Evolutionary conservation across 2,329 filamentous ascomycete genomes (phyloP).

Genomic region (Hymenotorrendiella dingleyae): DNA sequence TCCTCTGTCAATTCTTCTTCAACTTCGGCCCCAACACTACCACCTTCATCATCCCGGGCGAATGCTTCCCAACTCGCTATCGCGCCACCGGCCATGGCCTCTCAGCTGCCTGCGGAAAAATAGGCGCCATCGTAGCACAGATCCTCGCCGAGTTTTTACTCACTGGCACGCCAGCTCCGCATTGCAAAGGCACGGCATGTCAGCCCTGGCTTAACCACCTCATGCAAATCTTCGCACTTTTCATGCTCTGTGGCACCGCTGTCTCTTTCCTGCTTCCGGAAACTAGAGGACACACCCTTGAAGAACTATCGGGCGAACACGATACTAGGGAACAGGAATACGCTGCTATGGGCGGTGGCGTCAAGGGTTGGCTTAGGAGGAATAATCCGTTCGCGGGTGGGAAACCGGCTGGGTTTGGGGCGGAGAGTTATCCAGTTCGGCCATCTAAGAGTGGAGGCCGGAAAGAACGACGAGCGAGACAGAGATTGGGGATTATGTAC

Average conservation of each 20-base stretch:
- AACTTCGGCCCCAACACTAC: conserved; percentile 45
- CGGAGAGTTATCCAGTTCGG: conserved; percentile 8
- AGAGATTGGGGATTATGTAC: conserved; percentile 25
- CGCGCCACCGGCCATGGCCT: conserved; percentile 33
- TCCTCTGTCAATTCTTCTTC: conserved; percentile 62
- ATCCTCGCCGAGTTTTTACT: conserved; percentile 51
- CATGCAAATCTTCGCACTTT: conserved; percentile 72
- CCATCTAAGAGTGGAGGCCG: conserved; percentile 15
- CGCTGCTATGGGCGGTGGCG: neutral
- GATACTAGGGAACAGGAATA: no score
- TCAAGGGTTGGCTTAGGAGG: conserved; percentile 9
- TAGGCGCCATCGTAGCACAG: conserved; percentile 34
- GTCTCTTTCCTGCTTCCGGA: conserved; percentile 69
- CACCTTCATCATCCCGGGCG: conserved; percentile 34
- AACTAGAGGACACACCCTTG: conserved; percentile 69
- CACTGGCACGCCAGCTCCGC: no score
- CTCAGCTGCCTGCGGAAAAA: conserved; percentile 32
- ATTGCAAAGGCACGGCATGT: conserved; percentile 26
- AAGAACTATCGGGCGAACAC: conserved; percentile 64
- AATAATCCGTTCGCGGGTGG: conserved; percentile 20
- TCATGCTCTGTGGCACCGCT: conserved; percentile 70
- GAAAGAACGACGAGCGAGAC: conserved; percentile 16
- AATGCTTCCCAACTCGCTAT: conserved; percentile 34
- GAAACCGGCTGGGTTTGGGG: conserved; percentile 19
- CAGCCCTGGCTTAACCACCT: conserved; percentile 63